Base-by-base conservation (phyloP, 106 monocot genomes). In the Dendrobium catenatum region DNA sequence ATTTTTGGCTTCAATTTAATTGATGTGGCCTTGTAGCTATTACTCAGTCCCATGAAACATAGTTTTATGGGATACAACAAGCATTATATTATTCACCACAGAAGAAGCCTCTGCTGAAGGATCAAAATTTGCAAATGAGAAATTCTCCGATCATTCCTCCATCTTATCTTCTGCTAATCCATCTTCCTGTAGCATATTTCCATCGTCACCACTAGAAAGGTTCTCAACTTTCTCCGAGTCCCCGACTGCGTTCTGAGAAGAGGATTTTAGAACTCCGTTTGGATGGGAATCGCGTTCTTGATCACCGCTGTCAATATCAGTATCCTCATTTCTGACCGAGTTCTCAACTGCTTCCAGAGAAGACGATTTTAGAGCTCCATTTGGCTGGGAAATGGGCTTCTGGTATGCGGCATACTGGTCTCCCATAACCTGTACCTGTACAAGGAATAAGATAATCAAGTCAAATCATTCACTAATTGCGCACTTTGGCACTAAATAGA, bases 361-460 rank as follows among this genome's bases (percentile, higher is more conserved):
- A 42, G 55, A 42, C 18, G 80, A 76, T 47, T 43, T 13, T 33
- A 44, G 79, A 56, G 70, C n/a, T 67, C 72, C 86, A 79, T 86
- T 79, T 72, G 68, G n/a, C 58, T 47, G 19, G 11, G 81, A 64
- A 55, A 11, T 40, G 16, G 72, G 67, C 49, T 85, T 82, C 72
- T 54, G 75, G 59, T 84, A 54, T 76, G 80, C 72, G 13, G 42
- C 41, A 84, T 87, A 74, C 37, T 85, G 83, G 64, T 91, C 80
- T 44, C 33, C 86, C 79, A 86, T 86, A 44, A 82, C n/a, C 49
- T 89, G 94, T 42, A 82, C 87, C 91, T 93, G 84, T 46, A 17
- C 54, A 42, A 11, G 54, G 13, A 77, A 42, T 16, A 24, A 54
- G 68, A 54, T 70, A 55, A 8, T 37, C 11, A 67, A 16, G 79